A percentile compares a stretch with the other conserved stretches of the same genome.
These are phyloP conservation scores for Parastagonospora avenae DNA, from an alignment of 2,329 filamentous ascomycete genomes.

Conservation along the genomic window DNA sequence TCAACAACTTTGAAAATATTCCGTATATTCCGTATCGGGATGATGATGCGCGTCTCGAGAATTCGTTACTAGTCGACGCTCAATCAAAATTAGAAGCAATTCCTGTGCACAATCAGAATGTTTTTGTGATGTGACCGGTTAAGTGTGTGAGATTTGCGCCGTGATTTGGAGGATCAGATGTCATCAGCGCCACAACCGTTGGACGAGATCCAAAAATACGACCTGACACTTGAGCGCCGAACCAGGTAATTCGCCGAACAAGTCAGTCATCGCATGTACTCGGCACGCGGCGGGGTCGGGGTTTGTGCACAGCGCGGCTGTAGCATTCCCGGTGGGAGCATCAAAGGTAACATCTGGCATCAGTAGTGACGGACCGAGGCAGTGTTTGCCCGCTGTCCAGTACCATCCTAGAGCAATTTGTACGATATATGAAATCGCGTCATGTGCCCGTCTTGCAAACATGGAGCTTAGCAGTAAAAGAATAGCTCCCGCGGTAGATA, in stretches of 20 bases:
- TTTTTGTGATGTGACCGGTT: too few relatives aligned
- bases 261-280: not conserved
- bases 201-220: constrained; percentile 9
- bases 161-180: constrained; percentile 4
- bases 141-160: not conserved
- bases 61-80: not conserved
- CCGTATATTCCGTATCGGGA: not conserved
- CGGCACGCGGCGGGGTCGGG: not conserved
- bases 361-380: constrained; percentile 1
- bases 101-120: not conserved
- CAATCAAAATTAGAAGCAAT: not conserved
- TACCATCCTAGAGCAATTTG: not conserved
- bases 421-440: not conserved
- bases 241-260: not conserved
- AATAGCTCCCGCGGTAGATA: not conserved
- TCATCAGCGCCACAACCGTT: constrained; percentile 10
- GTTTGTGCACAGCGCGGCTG: constrained; percentile 3
- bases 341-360: constrained; percentile 2
- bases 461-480: not conserved
- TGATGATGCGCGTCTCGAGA: too few relatives aligned
- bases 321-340: constrained; percentile 1
- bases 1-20: not conserved
- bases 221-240: not conserved
- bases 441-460: not conserved
- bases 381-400: not conserved